Evolutionary conservation across 1,284 basidiomycete genomes (phyloP), one percentile per base, ranked within the genome.

Genomic region (Afroboletus lepidellus): DNA sequence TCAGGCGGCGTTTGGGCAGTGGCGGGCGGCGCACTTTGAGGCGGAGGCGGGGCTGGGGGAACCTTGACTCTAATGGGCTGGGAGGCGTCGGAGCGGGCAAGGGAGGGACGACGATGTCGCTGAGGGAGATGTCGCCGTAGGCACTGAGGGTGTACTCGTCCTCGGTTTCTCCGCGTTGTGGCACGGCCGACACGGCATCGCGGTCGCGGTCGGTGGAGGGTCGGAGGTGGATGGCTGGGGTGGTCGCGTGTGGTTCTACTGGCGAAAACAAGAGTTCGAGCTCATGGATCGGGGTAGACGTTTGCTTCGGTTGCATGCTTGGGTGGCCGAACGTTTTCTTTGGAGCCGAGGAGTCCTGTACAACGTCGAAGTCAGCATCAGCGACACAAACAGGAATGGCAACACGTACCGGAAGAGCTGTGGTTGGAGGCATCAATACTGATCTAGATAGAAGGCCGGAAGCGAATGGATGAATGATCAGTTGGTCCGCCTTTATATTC

Each of bases 111-210:
- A 56, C 34, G n/a, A 57, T 24, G 38, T 69, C 60, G 38, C 55
- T 13, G 0, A 62, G 55, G 1, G 62, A 59, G 21, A 65, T 49
- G 9, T 69, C 66, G 8, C 66, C 64, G 20, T 63, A 70, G 27
- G 58, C 61, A 27, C 54, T 59, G 37, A 71, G 49, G 3, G 63
- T 66, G 32, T 71, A 42, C 55, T 67, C 62, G 4, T 67, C 59
- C 25, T 67, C 60, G 1, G 25, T n/a, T 11, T 57, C 61, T 42
- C 5, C 37, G n/a, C n/a, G 27, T 4, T 46, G 41, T 21, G 46
- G 39, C 36, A 36, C 8, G 16, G n/a, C 4, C 8, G 36, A 27
- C 21, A n/a, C 15, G 9, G 37, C 15, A n/a, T 53, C 43, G 3
- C 32, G 21, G 24, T 46, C 27, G n/a, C 25, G 7, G 23, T 54